phyloP scores from a whole-genome alignment of 2,329 filamentous ascomycete species.

The Magnaporthales sp. region DNA sequence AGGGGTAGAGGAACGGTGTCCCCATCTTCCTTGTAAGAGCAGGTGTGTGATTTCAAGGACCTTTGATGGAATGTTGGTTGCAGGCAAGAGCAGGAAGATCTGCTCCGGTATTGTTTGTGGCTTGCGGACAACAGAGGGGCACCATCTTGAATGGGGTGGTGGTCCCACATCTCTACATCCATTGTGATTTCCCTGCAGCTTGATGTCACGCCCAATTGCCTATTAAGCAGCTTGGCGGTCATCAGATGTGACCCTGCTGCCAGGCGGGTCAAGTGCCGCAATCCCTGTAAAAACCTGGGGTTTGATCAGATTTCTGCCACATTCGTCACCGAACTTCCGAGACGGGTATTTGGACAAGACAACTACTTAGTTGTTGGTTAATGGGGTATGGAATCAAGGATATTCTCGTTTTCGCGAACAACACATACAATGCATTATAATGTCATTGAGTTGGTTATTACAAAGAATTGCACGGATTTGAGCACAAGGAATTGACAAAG shows the following conservation, averaged over 20 bases:
- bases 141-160: neutral
- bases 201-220: neutral
- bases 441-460: neutral
- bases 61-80: neutral
- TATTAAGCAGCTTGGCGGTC: neutral
- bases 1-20: neutral
- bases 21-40: neutral
- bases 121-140: neutral
- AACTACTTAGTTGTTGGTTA: no score
- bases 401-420: neutral
- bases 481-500: neutral
- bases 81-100: neutral
- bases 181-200: neutral
- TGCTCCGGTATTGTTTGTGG: neutral
- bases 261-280: neutral
- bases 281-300: neutral
- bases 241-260: neutral
- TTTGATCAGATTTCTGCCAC: neutral
- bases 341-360: no score
- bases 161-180: neutral
- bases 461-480: neutral
- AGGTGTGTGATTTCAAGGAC: neutral
- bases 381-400: neutral
- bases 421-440: neutral
- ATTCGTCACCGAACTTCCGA: neutral